Percentiles rank a stretch among this genome's conserved stretches.
phyloP scores from a whole-genome alignment of 352 stramenopile species.

The Phytophthora fragariaefolia region DNA sequence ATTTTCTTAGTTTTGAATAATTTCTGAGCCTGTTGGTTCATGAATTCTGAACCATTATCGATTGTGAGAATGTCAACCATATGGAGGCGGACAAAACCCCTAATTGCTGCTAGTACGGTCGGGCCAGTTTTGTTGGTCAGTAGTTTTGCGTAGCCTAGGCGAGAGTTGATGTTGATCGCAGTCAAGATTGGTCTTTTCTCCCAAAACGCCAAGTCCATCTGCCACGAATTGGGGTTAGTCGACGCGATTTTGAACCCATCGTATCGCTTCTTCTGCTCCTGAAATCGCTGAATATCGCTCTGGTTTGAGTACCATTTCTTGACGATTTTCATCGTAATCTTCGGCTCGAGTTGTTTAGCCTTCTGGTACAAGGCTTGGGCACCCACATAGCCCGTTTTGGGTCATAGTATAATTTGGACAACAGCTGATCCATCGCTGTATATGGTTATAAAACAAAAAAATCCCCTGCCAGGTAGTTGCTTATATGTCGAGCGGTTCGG shows the following conservation, averaged over 20 bases:
- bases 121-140: constrained; percentile 38
- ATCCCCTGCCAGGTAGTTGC: background rate
- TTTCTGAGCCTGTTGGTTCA: constrained; percentile 33
- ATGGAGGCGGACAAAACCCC: no score
- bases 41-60: constrained; percentile 51
- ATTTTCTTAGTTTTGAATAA: no score
- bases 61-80: constrained; percentile 11
- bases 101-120: constrained; percentile 20
- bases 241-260: background rate
- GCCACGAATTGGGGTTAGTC: constrained; percentile 11
- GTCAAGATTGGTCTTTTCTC: constrained; percentile 30
- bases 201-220: no score
- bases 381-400: constrained; percentile 29
- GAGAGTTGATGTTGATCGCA: constrained; percentile 44
- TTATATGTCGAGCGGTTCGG: constrained; percentile 33
- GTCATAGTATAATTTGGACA: constrained; percentile 33
- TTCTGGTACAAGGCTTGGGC: constrained; percentile 31
- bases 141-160: constrained; percentile 41
- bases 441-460: constrained; percentile 9
- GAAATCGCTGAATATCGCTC: constrained; percentile 26
- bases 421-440: constrained; percentile 13
- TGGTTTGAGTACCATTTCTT: constrained; percentile 29
- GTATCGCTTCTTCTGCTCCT: no score
- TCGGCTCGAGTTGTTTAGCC: constrained; percentile 11
- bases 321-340: constrained; percentile 32